A percentile compares a stretch with the other conserved stretches of the same genome.
Conservation (phyloP, 2,329 filamentous ascomycete species). For the Aureobasidium sp. region DNA sequence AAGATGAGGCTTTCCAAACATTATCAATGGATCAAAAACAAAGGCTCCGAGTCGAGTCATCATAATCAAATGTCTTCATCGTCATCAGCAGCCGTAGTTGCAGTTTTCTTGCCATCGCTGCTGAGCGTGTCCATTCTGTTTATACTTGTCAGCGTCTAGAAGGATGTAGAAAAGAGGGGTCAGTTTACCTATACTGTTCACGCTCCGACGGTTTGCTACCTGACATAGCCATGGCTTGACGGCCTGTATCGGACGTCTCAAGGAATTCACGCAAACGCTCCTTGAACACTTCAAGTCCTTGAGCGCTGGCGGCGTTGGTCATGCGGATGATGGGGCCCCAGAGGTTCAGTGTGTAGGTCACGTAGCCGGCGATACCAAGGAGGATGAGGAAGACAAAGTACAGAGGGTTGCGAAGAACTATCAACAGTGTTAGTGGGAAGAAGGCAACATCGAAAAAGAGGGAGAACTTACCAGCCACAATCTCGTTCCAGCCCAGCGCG, state of each 20-base stretch:
- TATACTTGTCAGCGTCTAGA: neutral
- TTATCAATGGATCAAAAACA: neutral
- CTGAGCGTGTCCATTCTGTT: slow-evolving; percentile 34
- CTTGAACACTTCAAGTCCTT: slow-evolving; percentile 87
- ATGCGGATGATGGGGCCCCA: slow-evolving; percentile 95
- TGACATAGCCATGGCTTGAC: slow-evolving; percentile 75
- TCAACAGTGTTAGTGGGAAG: neutral
- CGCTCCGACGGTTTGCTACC: slow-evolving; percentile 10
- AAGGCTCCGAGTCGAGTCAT: neutral
- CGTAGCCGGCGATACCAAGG: slow-evolving; percentile 67
- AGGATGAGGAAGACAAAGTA: slow-evolving; percentile 87
- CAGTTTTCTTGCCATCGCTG: slow-evolving; percentile 35
- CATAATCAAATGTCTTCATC: slow-evolving; percentile 23
- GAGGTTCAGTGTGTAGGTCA: slow-evolving; percentile 89
- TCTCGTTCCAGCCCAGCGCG: slow-evolving; percentile 97
- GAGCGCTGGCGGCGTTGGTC: slow-evolving; percentile 77
- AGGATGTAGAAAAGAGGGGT: neutral
- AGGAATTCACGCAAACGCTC: slow-evolving; percentile 85
- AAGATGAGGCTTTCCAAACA: neutral
- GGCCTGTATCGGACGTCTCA: slow-evolving; percentile 75
- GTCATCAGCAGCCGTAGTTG: slow-evolving; percentile 22
- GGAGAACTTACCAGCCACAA: slow-evolving; percentile 65
- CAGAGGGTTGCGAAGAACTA: slow-evolving; percentile 86
- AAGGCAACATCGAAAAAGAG: neutral
- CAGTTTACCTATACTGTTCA: slow-evolving; percentile 2